These are phyloP conservation scores for Helminthosporium solani DNA, from an alignment of 2,329 filamentous ascomycete genomes.

Conservation along the genomic window DNA sequence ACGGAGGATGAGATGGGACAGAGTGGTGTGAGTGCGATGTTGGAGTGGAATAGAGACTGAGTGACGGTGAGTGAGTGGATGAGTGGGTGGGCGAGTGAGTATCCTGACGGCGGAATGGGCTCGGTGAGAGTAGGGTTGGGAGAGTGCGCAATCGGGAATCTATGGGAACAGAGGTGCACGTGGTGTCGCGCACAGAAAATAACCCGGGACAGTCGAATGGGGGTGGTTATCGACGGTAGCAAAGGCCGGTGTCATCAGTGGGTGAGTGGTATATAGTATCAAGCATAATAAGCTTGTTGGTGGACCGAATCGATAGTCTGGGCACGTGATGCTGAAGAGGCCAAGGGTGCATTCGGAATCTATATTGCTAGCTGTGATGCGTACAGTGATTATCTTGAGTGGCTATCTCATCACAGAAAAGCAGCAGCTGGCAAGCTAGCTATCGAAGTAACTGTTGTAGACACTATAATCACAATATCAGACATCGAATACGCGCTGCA, in stretches of 20 bases:
- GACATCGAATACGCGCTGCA: constrained; percentile 3
- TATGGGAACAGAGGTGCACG: too few species aligned
- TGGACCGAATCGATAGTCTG: neutral
- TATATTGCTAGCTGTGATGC: constrained; percentile 6
- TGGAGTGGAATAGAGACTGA: neutral
- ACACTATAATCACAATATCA: too few species aligned
- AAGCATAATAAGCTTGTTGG: neutral
- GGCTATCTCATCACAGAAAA: too few species aligned
- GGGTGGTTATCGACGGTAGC: neutral
- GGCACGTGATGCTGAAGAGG: constrained; percentile 24
- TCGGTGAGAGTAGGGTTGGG: constrained; percentile 3
- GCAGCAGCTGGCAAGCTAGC: too few species aligned
- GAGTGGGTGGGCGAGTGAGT: too few species aligned
- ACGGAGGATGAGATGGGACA: too few species aligned
- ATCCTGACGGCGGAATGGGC: constrained; percentile 4
- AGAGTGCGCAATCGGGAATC: constrained; percentile 5
- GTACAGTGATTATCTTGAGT: too few species aligned
- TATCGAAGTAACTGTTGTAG: too few species aligned
- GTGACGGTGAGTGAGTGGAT: neutral
- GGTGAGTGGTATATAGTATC: too few species aligned
- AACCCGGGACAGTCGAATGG: neutral
- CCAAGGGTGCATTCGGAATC: constrained; percentile 25
- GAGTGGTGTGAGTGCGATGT: constrained; percentile 21
- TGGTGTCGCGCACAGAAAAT: constrained; percentile 7
- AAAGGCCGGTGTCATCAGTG: too few species aligned